Evolutionary conservation across 2,329 filamentous ascomycete genomes (phyloP).

Genomic region (Colletotrichum sp.): DNA sequence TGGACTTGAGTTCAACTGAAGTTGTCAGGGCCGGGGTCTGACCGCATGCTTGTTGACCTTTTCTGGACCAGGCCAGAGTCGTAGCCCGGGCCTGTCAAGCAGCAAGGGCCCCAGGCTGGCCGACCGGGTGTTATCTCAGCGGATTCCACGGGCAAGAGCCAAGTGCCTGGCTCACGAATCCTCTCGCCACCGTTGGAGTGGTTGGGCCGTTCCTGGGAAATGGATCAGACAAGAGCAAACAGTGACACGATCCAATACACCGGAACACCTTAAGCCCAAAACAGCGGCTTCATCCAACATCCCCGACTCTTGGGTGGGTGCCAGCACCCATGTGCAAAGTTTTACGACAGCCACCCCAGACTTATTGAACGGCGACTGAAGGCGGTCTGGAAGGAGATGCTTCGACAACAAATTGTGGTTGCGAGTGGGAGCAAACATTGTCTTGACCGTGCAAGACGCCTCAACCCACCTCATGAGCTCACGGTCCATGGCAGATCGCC

Average conservation of each 20-base stretch:
- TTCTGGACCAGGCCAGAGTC: constrained; percentile 11
- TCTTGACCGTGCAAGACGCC: neutral
- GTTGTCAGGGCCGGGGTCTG: neutral
- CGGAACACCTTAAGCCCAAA: constrained; percentile 22
- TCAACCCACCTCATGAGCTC: constrained; percentile 1
- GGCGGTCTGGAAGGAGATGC: neutral
- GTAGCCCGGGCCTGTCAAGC: constrained; percentile 8
- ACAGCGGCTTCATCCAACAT: constrained; percentile 1
- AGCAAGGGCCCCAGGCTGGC: constrained; percentile 4
- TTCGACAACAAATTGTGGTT: neutral
- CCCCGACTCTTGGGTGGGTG: constrained; percentile 6
- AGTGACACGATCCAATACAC: constrained; percentile 17
- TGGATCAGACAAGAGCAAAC: constrained; percentile 10
- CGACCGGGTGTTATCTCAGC: constrained; percentile 12
- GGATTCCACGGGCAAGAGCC: constrained; percentile 16
- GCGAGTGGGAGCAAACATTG: neutral
- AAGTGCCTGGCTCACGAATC: constrained; percentile 20
- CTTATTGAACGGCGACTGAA: neutral
- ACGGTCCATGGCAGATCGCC: neutral
- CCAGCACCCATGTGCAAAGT: neutral
- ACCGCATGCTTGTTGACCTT: constrained; percentile 7
- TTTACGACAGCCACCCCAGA: constrained; percentile 1
- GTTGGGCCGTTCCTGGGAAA: constrained; percentile 19
- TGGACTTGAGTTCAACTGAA: constrained; percentile 9
- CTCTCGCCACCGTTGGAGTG: constrained; percentile 20